Base-by-base conservation (phyloP, 2,329 filamentous ascomycete genomes). In the Trichocomaceae sp. region DNA sequence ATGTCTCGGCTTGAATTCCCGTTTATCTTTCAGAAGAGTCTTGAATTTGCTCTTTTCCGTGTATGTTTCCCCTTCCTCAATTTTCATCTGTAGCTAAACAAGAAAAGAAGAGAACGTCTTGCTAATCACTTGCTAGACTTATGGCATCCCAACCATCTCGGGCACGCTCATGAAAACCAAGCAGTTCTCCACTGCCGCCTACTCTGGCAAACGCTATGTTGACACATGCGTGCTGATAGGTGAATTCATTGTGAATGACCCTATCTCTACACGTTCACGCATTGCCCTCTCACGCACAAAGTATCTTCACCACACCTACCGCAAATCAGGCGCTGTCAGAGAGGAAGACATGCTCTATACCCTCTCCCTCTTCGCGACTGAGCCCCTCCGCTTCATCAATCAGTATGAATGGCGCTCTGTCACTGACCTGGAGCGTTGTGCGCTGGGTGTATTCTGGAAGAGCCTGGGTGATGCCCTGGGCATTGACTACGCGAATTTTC, bases 401-500 rank as follows among this genome's bases (percentile, higher is more conserved):
- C 72, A 72, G 5, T 87, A 83, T 62, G 88, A 92, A 65, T 92
- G 87, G 87, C 80, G 88, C 1, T 39, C 72, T 4, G 67, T 88
- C 20, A 85, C 79, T 15, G 80, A 85, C 0, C 75, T 90, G 69
- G 88, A 91, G 68, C 67, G 75, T 9, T 87, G 84, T 58, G 86
- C 85, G 0, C 69, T 85, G 29, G 83, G 81, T 15, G 83, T 81
- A 0, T 83, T 87, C 63, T 90, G 86, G 86, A 87, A 87, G 68
- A 77, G 77, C 51, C 71, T 88, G 15, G 87, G 86, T 13, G 83
- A 89, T 61, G 80, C 81, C 51, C 86, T 90, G 81, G 78, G 76
- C 0, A 86, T 90, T 54, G 69, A 71, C 2, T 81, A 74, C 47
- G 68, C 50, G 13, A 20, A n/a, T 23, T 56, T 49, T 39, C 39